Conservation (phyloP, 805 yeast genomes). For the Metahyphopichia silvanorum region DNA sequence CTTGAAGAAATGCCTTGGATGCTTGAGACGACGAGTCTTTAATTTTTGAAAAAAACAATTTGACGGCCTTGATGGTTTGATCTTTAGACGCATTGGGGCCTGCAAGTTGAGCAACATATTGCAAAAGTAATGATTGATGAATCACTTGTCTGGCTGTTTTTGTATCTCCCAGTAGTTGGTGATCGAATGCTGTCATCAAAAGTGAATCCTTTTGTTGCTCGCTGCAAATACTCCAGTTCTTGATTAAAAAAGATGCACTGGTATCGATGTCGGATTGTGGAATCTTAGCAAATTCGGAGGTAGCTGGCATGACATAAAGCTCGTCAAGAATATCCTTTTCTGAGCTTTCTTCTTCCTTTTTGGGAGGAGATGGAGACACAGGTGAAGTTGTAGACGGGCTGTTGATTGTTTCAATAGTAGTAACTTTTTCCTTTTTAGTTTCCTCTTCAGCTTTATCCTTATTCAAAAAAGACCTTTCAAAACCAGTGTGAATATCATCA, state of each 20-base stretch:
- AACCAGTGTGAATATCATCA: slow-evolving; percentile 90
- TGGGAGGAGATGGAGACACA: slow-evolving; percentile 1
- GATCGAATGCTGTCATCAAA: slow-evolving; percentile 88
- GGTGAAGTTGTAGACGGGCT: slow-evolving; percentile 4
- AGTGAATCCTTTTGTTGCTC: slow-evolving; percentile 89
- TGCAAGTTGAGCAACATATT: slow-evolving; percentile 55
- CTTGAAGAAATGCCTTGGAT: slow-evolving; percentile 62
- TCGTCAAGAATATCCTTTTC: slow-evolving; percentile 42
- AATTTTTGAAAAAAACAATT: slow-evolving; percentile 65
- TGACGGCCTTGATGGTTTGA: slow-evolving; percentile 43
- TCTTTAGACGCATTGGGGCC: slow-evolving; percentile 30
- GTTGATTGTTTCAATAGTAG: slow-evolving; percentile 25
- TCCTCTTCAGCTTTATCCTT: slow-evolving; percentile 37
- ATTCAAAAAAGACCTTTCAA: slow-evolving; percentile 79
- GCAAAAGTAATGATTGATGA: slow-evolving; percentile 75
- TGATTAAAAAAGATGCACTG: slow-evolving; percentile 50
- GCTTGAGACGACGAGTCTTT: slow-evolving; percentile 57
- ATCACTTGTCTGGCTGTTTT: slow-evolving; percentile 60
- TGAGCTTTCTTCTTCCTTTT: slow-evolving; percentile 5
- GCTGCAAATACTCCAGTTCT: slow-evolving; percentile 66
- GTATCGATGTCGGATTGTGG: slow-evolving; percentile 44
- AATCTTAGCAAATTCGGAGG: slow-evolving; percentile 62
- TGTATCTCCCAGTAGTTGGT: slow-evolving; percentile 62
- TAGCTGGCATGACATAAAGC: slow-evolving; percentile 56
- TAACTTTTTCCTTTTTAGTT: slow-evolving; percentile 15